Evolutionary conservation across 441 rosid genomes (phyloP).

Genomic region (Brassica balearica): DNA sequence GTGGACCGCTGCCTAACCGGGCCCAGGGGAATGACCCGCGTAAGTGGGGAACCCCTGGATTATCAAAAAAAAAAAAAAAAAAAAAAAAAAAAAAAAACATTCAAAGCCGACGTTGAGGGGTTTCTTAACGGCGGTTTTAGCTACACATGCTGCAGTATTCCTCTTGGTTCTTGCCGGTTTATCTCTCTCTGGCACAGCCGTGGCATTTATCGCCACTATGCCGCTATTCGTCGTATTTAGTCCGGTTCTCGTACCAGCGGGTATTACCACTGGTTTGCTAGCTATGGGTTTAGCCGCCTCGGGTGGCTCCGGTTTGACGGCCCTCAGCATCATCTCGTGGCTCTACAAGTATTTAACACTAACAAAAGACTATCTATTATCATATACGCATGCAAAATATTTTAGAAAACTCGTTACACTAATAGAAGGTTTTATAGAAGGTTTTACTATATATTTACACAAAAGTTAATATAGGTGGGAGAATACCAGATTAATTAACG

Average conservation of each 20-base stretch:
- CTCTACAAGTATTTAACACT: conserved; percentile 55
- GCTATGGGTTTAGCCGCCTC: conserved; percentile 59
- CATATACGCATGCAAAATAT: background rate
- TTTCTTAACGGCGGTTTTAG: conserved; percentile 46
- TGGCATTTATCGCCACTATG: conserved; percentile 58
- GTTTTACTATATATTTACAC: background rate
- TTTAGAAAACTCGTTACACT: background rate
- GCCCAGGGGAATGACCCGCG: too few relatives aligned
- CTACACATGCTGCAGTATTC: conserved; percentile 62
- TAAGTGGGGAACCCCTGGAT: too few relatives aligned
- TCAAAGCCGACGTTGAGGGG: conserved; percentile 1
- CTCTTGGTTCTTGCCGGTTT: conserved; percentile 71
- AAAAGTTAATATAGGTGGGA: background rate
- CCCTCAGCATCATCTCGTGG: conserved; percentile 62
- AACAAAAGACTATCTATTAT: background rate
- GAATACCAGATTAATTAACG: background rate
- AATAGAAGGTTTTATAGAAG: background rate
- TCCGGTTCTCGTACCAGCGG: conserved; percentile 79
- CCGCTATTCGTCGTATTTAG: conserved; percentile 75
- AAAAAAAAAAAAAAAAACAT: background rate
- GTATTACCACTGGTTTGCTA: conserved; percentile 51
- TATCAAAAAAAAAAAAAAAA: too few relatives aligned
- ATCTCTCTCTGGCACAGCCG: conserved; percentile 63
- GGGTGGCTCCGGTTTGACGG: conserved; percentile 62
- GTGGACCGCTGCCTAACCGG: too few relatives aligned